Evolutionary conservation across 495 filamentous ascomycete species (phyloP).

Genomic region (Aspergillus haitiensis): DNA sequence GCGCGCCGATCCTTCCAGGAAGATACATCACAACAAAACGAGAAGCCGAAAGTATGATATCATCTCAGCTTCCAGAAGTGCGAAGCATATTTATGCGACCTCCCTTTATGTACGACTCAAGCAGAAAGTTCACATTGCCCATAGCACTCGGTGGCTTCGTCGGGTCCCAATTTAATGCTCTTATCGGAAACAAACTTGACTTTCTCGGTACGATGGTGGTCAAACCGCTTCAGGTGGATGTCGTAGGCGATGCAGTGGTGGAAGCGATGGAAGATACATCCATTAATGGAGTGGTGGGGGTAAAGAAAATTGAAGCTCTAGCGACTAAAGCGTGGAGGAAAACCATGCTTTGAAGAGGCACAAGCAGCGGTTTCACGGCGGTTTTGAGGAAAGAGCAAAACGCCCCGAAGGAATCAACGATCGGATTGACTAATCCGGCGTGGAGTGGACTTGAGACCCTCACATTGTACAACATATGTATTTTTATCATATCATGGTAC

Average conservation of each 20-base stretch:
- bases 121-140: slow-evolving; percentile 76
- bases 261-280: slow-evolving; percentile 71
- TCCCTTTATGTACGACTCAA: slow-evolving; percentile 85
- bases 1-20: slow-evolving; percentile 75
- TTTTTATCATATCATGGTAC: slow-evolving; percentile 60
- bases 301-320: slow-evolving; percentile 68
- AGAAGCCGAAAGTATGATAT: slow-evolving; percentile 81
- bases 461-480: slow-evolving; percentile 14
- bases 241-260: slow-evolving; percentile 80
- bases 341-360: slow-evolving; percentile 63
- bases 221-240: slow-evolving; percentile 83
- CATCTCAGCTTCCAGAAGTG: slow-evolving; percentile 67
- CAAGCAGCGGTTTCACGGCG: not conserved
- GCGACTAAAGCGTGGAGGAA: slow-evolving; percentile 78
- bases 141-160: slow-evolving; percentile 71
- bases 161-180: slow-evolving; percentile 67
- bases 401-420: too few species aligned
- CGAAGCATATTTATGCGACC: slow-evolving; percentile 79
- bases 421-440: too few species aligned
- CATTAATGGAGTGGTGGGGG: slow-evolving; percentile 68
- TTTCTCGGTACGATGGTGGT: slow-evolving; percentile 75
- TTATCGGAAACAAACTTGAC: slow-evolving; percentile 70
- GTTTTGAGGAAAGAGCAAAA: not conserved
- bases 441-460: not conserved
- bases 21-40: slow-evolving; percentile 92